phyloP scores from a whole-genome alignment of 345 rosid genomes.

The Corymbia maculata region DNA sequence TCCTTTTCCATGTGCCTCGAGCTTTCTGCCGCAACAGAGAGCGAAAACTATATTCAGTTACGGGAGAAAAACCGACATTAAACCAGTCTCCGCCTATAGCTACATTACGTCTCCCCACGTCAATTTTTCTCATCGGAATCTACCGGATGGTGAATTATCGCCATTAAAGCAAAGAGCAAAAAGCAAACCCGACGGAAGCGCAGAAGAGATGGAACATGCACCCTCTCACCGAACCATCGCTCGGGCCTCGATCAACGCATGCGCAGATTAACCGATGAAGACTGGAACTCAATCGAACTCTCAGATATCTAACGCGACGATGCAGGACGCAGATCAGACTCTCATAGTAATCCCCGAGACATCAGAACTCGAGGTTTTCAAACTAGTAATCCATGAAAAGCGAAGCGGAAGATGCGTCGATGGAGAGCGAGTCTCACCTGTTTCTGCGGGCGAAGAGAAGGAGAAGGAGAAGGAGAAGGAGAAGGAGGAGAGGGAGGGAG shows the following conservation, averaged over 20 bases:
- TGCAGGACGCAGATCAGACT: background rate
- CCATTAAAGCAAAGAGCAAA: background rate
- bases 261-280: background rate
- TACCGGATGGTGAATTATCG: background rate
- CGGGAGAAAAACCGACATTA: background rate
- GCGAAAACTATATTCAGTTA: background rate
- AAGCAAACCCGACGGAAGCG: background rate
- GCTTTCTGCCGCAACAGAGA: background rate
- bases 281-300: background rate
- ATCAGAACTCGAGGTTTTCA: background rate
- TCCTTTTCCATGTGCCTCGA: conserved; percentile 22
- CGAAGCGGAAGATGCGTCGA: background rate
- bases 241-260: background rate
- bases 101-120: background rate
- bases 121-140: background rate
- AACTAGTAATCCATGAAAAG: background rate
- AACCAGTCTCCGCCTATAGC: background rate
- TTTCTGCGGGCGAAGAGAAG: background rate
- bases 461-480: background rate
- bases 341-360: background rate
- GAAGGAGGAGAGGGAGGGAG: background rate
- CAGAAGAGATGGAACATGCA: background rate
- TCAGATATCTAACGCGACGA: background rate
- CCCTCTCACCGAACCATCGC: background rate
- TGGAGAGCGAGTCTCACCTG: background rate